A percentile compares a stretch with the other conserved stretches of the same genome.
Evolutionary conservation across 805 yeast genomes (phyloP).

Genomic region (Metschnikowia henanensis): DNA sequence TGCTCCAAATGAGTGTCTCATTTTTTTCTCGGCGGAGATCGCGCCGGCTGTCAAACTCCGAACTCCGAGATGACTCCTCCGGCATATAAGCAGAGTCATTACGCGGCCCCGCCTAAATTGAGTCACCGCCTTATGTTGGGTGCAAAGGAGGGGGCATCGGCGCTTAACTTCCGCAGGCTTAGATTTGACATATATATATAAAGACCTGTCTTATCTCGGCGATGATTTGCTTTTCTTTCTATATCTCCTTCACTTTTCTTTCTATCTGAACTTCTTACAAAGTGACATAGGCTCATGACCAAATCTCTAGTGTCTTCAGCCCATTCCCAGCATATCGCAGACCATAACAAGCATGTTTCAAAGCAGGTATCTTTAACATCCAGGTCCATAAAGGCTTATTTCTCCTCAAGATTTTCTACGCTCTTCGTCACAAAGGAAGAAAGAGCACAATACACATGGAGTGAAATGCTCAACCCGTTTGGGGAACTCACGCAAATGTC

Average conservation of each 20-base stretch:
- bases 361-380: slow-evolving; percentile 32
- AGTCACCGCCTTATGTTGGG: not conserved
- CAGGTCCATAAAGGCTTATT: slow-evolving; percentile 35
- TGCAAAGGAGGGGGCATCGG: not conserved
- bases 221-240: no score
- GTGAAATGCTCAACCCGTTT: slow-evolving; percentile 42
- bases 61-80: not conserved
- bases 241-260: no score
- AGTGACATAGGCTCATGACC: no score
- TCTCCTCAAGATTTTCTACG: slow-evolving; percentile 47
- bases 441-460: not conserved
- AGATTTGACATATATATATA: no score
- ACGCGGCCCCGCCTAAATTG: not conserved
- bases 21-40: no score
- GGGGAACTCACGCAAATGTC: slow-evolving; percentile 16
- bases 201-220: no score
- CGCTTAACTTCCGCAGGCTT: no score
- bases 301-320: slow-evolving; percentile 9
- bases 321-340: slow-evolving; percentile 11
- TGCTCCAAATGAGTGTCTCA: no score
- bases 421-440: slow-evolving; percentile 40
- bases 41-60: not conserved
- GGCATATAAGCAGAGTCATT: not conserved
- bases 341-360: slow-evolving; percentile 16
- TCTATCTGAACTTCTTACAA: no score